phyloP scores from a whole-genome alignment of 176 grass and related monocot genomes.

The Echinochloa phyllopogon region DNA sequence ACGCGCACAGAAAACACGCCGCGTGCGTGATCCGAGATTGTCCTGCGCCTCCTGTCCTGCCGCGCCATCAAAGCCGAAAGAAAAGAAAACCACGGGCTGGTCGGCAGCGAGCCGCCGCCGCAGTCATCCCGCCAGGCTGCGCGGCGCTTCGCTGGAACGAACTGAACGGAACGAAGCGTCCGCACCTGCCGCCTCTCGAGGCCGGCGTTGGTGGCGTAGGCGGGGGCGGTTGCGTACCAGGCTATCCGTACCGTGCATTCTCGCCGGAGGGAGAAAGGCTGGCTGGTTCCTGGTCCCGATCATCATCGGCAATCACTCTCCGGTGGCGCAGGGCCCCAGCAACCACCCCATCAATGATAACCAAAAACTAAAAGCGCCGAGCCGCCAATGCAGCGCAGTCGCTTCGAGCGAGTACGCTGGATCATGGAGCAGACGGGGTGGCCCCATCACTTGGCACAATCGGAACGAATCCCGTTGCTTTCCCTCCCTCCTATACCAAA shows the following conservation, averaged over 20 bases:
- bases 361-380: conserved; percentile 10
- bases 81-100: conserved; percentile 25
- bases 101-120: conserved; percentile 21
- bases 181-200: not conserved
- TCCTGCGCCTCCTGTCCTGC: not conserved
- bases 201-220: not conserved
- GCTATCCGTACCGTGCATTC: not conserved
- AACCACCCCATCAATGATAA: conserved; percentile 36
- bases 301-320: conserved; percentile 37
- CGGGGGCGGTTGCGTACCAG: not conserved
- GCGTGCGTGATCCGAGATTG: not conserved
- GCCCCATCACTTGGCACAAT: conserved; percentile 8
- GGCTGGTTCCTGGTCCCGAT: conserved; percentile 47
- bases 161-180: not conserved
- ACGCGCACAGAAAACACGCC: not conserved
- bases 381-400: conserved; percentile 15
- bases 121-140: not conserved
- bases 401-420: too few relatives aligned
- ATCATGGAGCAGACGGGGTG: conserved; percentile 22
- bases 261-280: not conserved
- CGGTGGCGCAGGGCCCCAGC: not conserved
- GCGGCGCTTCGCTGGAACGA: not conserved
- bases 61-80: not conserved
- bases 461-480: conserved; percentile 40
- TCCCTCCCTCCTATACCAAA: conserved; percentile 15